These are phyloP conservation scores for Carpinus fangiana DNA, from an alignment of 306 rosid genomes.

Conservation along the genomic window DNA sequence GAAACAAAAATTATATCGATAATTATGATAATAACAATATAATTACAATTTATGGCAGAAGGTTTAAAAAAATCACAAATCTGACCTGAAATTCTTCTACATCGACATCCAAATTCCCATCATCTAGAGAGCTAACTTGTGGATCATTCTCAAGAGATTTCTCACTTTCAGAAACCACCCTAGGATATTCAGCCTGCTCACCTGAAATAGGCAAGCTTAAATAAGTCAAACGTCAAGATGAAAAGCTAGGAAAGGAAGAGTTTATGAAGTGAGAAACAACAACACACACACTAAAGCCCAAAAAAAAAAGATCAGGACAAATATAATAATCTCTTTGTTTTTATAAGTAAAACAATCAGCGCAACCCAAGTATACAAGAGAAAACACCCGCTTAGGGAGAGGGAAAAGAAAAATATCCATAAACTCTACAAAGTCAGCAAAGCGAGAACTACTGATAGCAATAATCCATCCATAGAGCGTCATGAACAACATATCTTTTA, in stretches of 20 bases:
- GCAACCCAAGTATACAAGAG: too few species aligned
- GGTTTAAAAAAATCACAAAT: conserved; percentile 12
- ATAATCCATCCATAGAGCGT: too few species aligned
- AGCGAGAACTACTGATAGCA: too few species aligned
- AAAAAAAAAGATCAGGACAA: not conserved
- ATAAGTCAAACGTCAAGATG: conserved; percentile 19
- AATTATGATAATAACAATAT: not conserved
- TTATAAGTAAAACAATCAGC: too few species aligned
- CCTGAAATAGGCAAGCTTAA: conserved; percentile 46
- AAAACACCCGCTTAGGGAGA: too few species aligned
- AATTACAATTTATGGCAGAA: not conserved
- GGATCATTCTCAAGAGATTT: conserved; percentile 45
- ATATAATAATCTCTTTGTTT: not conserved
- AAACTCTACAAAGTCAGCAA: too few species aligned
- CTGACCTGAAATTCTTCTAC: conserved; percentile 46
- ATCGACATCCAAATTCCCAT: conserved; percentile 43
- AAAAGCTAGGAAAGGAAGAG: not conserved
- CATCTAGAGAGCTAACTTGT: conserved; percentile 43
- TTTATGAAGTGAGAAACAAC: not conserved
- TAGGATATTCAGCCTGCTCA: conserved; percentile 49
- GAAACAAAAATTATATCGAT: conserved; percentile 12
- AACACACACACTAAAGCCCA: not conserved
- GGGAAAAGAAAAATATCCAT: too few species aligned
- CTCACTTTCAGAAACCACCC: conserved; percentile 49
- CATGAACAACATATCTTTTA: too few species aligned